These are phyloP conservation scores for Euphrasia arctica DNA, from an alignment of 305 asterid genomes.

Conservation along the genomic window DNA sequence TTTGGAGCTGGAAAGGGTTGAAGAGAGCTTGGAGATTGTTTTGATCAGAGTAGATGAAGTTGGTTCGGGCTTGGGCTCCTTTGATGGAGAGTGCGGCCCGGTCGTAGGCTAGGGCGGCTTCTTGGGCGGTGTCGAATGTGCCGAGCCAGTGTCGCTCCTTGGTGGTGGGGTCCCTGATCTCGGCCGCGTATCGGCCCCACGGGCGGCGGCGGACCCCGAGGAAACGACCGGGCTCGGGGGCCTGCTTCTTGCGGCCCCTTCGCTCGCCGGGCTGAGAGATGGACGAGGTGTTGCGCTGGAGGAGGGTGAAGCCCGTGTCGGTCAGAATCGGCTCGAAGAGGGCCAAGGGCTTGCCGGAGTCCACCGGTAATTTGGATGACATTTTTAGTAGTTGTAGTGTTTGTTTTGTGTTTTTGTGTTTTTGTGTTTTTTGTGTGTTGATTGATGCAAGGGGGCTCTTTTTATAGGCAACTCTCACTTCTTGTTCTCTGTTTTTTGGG, in stretches of 20 bases:
- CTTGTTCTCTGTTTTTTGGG: no score
- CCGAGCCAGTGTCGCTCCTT: conserved; percentile 98
- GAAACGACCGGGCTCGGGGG: conserved; percentile 76
- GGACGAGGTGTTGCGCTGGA: conserved; percentile 78
- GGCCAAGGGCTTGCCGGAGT: conserved; percentile 30
- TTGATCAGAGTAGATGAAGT: conserved; percentile 66
- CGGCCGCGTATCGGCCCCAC: conserved; percentile 96
- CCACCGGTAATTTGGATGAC: no score
- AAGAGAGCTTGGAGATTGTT: conserved; percentile 40
- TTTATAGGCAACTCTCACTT: no score
- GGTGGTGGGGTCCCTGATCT: conserved; percentile 85
- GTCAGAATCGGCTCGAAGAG: conserved; percentile 85
- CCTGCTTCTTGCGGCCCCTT: conserved; percentile 65
- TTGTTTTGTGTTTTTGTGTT: no score
- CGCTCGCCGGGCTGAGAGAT: conserved; percentile 51
- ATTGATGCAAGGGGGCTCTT: no score
- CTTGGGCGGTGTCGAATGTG: conserved; percentile 95
- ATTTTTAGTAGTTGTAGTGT: no score
- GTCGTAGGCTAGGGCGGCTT: conserved; percentile 95
- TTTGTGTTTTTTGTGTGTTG: no score
- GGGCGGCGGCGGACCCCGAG: conserved; percentile 86
- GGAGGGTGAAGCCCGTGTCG: conserved; percentile 67
- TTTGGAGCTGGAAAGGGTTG: conserved; percentile 30
- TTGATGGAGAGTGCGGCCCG: conserved; percentile 93
- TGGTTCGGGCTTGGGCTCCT: conserved; percentile 82